These are phyloP conservation scores for Dictyostelium brefeldianum DNA, from an alignment of 78 protist species.

Conservation along the genomic window DNA sequence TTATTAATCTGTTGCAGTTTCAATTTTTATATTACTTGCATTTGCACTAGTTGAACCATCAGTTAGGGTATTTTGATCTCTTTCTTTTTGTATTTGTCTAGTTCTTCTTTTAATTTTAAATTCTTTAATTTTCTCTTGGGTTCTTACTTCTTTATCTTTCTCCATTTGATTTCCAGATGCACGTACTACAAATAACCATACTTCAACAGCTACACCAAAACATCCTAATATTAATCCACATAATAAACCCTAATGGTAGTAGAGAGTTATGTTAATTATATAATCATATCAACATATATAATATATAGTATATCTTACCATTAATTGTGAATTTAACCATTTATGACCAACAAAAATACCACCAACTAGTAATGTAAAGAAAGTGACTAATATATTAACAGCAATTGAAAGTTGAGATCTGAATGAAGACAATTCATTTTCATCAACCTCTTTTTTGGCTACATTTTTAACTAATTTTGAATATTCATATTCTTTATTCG, in stretches of 20 bases:
- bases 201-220: constrained; percentile 67
- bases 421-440: constrained; percentile 24
- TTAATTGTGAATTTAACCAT: background rate
- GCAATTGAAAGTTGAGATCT: constrained; percentile 46
- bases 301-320: background rate
- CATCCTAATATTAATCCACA: constrained; percentile 33
- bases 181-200: constrained; percentile 49
- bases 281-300: background rate
- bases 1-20: too few species aligned
- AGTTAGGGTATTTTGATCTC: background rate
- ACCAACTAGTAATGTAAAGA: constrained; percentile 53
- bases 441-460: constrained; percentile 24
- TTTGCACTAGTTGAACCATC: background rate
- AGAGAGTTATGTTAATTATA: background rate
- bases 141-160: constrained; percentile 10
- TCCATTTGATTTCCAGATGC: constrained; percentile 11
- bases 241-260: constrained; percentile 30
- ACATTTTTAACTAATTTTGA: constrained; percentile 45
- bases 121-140: background rate
- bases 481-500: constrained; percentile 30
- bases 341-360: constrained; percentile 60
- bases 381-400: constrained; percentile 64
- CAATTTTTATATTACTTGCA: background rate
- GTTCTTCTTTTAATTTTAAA: constrained; percentile 19
- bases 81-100: constrained; percentile 34